Evolutionary conservation across 352 stramenopile genomes (phyloP).

Genomic region (Pythium sukuiense): DNA sequence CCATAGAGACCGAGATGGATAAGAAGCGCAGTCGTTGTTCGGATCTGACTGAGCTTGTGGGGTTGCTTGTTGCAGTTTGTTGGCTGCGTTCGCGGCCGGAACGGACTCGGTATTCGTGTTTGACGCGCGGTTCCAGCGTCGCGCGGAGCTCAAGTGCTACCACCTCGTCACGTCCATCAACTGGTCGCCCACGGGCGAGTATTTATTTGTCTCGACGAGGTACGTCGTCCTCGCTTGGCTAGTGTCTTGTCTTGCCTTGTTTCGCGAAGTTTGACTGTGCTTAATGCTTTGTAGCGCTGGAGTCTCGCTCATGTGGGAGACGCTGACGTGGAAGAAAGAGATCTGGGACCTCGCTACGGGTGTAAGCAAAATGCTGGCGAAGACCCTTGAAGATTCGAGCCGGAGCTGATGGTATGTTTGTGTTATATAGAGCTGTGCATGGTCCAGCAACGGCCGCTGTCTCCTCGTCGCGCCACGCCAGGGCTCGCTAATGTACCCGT

Average conservation of each 20-base stretch:
- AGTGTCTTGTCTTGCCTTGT: neutral
- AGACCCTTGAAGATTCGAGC: neutral
- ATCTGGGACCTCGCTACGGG: slow-evolving; percentile 66
- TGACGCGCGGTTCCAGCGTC: slow-evolving; percentile 54
- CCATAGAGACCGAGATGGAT: neutral
- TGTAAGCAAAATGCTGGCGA: slow-evolving; percentile 31
- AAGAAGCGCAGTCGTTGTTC: no score
- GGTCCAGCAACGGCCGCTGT: slow-evolving; percentile 69
- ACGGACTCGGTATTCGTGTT: slow-evolving; percentile 56
- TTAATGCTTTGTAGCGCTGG: slow-evolving; percentile 33
- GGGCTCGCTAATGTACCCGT: slow-evolving; percentile 61
- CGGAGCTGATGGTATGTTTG: slow-evolving; percentile 3
- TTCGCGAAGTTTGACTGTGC: neutral
- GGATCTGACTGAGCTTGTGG: no score
- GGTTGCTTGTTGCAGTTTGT: slow-evolving; percentile 30
- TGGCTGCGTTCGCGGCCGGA: slow-evolving; percentile 54
- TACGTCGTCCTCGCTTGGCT: slow-evolving; percentile 26
- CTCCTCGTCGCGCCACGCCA: slow-evolving; percentile 68
- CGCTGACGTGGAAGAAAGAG: slow-evolving; percentile 75
- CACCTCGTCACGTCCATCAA: slow-evolving; percentile 49
- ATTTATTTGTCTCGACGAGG: slow-evolving; percentile 74
- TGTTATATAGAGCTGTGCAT: slow-evolving; percentile 50
- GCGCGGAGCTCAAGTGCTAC: slow-evolving; percentile 62
- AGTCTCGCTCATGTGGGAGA: slow-evolving; percentile 79
- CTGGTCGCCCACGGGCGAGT: slow-evolving; percentile 83